Percentiles rank a stretch among this genome's conserved stretches.
Conservation (phyloP, 2,329 filamentous ascomycete genomes). For the Bretziella fagacearum region DNA sequence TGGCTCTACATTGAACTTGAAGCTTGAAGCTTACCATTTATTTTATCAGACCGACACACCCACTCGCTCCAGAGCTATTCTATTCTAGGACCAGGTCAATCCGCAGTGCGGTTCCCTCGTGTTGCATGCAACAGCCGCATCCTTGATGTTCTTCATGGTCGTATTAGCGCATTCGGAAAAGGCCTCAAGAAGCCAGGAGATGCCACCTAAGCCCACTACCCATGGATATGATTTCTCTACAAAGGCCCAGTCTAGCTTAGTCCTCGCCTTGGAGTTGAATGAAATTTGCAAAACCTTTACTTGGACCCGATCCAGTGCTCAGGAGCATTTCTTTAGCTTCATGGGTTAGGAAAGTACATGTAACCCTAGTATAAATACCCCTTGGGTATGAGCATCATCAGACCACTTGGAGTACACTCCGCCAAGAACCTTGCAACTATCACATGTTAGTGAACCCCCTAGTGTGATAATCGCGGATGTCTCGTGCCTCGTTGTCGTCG, state of each 20-base stretch:
- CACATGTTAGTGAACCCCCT: conserved; percentile 4
- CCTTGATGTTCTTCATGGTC: background rate
- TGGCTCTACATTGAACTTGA: no score
- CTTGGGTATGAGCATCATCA: background rate
- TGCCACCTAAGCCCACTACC: conserved; percentile 9
- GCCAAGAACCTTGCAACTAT: conserved; percentile 7
- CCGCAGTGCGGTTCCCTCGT: background rate
- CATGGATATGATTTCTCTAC: background rate
- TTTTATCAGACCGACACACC: background rate
- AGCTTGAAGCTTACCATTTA: no score
- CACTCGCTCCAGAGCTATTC: background rate
- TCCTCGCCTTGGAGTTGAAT: no score
- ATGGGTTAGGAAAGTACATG: no score
- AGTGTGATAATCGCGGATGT: background rate
- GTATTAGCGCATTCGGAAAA: background rate
- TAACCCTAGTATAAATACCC: no score
- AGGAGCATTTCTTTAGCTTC: no score
- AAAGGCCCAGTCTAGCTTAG: no score
- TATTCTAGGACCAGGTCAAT: background rate
- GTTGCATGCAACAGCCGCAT: conserved; percentile 1
- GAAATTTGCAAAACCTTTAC: background rate
- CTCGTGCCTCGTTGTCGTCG: no score
- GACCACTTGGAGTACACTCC: background rate
- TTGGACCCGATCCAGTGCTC: background rate
- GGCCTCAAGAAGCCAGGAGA: conserved; percentile 1